Base-by-base conservation (phyloP, 2,329 filamentous ascomycete species). In the Fusarium keratoplasticum region DNA sequence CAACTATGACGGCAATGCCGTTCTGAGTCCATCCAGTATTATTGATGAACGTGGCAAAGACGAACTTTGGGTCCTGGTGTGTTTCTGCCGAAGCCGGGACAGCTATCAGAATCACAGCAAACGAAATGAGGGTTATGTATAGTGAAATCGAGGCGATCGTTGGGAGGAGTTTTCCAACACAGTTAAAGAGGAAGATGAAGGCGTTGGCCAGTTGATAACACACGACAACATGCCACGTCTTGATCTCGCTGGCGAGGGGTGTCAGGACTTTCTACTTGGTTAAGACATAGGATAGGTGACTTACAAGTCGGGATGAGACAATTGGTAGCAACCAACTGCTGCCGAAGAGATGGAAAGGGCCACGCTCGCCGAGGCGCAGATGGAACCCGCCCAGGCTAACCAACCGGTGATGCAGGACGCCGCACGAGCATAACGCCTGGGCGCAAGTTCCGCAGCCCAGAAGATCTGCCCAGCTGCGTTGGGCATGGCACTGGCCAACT, bases 361-460 rank as follows among this genome's bases (percentile, higher is more conserved):
- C 1, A 66, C 31, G 18, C 67, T 66, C n/a, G 42, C 61, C 9
- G 67, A 66, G 3, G 67, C 63, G 20, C 57, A 66, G 25, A 69
- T 54, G 6, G 62, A 64, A 2, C 52, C 62, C n/a, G 57, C 47
- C 67, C 67, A 69, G 3, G 38, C 40, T 6, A 69, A 13, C 18
- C 64, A 50, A 6, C 55, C 67, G 13, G 67, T 66, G 9, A 59
- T 14, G 10, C 66, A 69, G 7, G 66, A 68, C n/a, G 58, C 58
- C 11, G 20, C 22, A 44, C 58, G 58, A 25, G 40, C 40, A 18
- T 61, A 61, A 11, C 38, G 35, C 22, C 18, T 31, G 6, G 65
- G 65, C 11, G 65, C 59, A 13, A 67, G 52, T 7, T 40, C 27
- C 1, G 59, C 36, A 20, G 52, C 60, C 60, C 60, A 67, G 25